Evolutionary conservation across 2,329 filamentous ascomycete species (phyloP), one percentile per base, ranked within the genome.

Genomic region (Exophiala dermatitidis): DNA sequence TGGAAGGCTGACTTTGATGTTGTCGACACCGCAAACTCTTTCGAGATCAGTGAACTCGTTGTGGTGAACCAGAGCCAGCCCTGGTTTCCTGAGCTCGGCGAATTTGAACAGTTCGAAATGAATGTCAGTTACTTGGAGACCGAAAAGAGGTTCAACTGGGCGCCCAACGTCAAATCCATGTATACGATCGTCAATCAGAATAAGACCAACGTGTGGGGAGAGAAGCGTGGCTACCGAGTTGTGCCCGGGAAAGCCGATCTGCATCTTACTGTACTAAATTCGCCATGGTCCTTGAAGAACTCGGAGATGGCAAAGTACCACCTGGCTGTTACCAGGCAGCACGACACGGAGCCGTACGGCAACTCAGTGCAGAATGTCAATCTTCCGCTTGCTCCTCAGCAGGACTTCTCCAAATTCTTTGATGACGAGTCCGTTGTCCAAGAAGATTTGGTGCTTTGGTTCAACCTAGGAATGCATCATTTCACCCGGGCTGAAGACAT

Each of bases 391-490:
- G 46, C 46, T 12, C 53, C 53, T 12, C 53, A 51, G 32, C 47
- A 47, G 28, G 53, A 56, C 12, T 56, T 48, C 33, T 44, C 41
- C 31, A 58, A 58, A 38, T 56, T 60, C 49, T 60, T 60, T 40
- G 57, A 59, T 33, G 49, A 45, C 44, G 53, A 56, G n/a, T 31
- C 42, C 7, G 40, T 58, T 12, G 45, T 41, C 3, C 32, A 56
- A n/a, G 56, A 58, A 31, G 69, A 72, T 49, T 49, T 71, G 4
- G 74, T 77, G 1, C 58, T 77, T 3, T 78, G 74, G 70, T 71
- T 78, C 58, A 78, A 78, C 60, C 64, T 79, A 5, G 75, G 75
- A 46, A 75, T 76, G 67, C 75, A 79, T 61, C 75, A 78, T 59
- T 68, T 75, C 32, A 74, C 73, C 1, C 66, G 69, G 19, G 66